These are phyloP conservation scores for Fraxinus cuspidata DNA, from an alignment of 257 asterid species.

Conservation along the genomic window DNA sequence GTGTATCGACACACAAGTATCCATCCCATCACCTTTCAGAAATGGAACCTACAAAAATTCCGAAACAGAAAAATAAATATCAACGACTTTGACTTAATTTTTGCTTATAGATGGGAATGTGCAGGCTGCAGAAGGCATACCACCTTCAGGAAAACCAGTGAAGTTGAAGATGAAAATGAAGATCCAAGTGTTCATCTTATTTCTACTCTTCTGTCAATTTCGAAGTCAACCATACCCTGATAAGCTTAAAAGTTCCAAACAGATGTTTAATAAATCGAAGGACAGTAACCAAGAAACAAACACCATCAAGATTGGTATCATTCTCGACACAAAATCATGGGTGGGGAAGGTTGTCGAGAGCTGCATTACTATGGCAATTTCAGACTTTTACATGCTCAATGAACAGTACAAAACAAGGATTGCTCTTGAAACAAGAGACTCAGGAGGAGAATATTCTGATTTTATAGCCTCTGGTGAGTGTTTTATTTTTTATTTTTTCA, in stretches of 20 bases:
- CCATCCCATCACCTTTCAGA: too few relatives aligned
- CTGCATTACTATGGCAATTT: constrained; percentile 29
- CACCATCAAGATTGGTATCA: constrained; percentile 27
- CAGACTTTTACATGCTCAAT: constrained; percentile 26
- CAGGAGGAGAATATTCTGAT: not conserved
- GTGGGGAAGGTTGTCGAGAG: constrained; percentile 29
- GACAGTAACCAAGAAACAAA: not conserved
- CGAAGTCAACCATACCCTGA: not conserved
- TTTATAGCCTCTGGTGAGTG: constrained; percentile 3
- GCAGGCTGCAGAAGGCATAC: not conserved
- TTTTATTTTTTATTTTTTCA: not conserved
- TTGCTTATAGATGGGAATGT: not conserved
- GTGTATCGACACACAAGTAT: too few relatives aligned
- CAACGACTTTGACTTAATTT: too few relatives aligned
- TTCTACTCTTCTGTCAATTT: constrained; percentile 14
- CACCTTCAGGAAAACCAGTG: not conserved
- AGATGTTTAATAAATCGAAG: not conserved
- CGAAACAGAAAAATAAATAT: too few relatives aligned
- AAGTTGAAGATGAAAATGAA: constrained; percentile 12
- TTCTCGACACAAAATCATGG: constrained; percentile 33
- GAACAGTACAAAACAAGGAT: constrained; percentile 17
- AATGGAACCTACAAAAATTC: too few relatives aligned
- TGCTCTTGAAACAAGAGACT: not conserved
- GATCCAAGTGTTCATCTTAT: not conserved
- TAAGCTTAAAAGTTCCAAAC: not conserved